Evolutionary conservation across 306 rosid species (phyloP).

Genomic region (Corylus heterophylla): DNA sequence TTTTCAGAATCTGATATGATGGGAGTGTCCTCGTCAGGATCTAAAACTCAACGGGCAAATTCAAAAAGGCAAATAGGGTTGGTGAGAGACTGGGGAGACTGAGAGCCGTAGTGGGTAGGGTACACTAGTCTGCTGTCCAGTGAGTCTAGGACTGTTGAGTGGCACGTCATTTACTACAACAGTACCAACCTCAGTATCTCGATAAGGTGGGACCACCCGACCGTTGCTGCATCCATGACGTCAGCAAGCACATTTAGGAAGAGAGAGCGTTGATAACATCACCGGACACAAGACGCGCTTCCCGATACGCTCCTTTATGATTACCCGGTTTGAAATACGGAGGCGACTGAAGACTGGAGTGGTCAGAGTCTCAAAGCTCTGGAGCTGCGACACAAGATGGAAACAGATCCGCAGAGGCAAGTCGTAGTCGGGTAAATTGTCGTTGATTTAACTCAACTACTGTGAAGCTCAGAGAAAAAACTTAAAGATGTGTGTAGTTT

Average conservation of each 20-base stretch:
- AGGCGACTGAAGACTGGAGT: too few species aligned
- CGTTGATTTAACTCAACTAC: not conserved
- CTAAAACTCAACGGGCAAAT: not conserved
- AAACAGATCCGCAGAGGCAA: not conserved
- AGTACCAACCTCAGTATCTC: conserved; percentile 3
- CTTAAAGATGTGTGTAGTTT: not conserved
- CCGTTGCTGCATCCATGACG: conserved; percentile 23
- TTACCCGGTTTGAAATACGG: not conserved
- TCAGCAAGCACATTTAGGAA: not conserved
- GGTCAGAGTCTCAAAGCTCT: not conserved
- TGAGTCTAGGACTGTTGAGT: too few species aligned
- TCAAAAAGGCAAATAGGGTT: not conserved
- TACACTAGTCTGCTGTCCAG: not conserved
- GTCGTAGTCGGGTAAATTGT: conserved; percentile 2
- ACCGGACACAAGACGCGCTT: not conserved
- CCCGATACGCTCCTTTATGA: not conserved
- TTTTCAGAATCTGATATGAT: not conserved
- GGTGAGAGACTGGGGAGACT: not conserved
- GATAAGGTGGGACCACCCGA: conserved; percentile 21
- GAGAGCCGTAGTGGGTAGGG: not conserved
- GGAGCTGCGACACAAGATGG: not conserved
- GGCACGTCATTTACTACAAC: not conserved
- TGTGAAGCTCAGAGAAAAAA: not conserved
- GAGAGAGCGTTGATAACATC: not conserved
- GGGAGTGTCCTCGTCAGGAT: not conserved